phyloP scores from a whole-genome alignment of 176 grass and related monocot genomes.

The Avena atlantica region DNA sequence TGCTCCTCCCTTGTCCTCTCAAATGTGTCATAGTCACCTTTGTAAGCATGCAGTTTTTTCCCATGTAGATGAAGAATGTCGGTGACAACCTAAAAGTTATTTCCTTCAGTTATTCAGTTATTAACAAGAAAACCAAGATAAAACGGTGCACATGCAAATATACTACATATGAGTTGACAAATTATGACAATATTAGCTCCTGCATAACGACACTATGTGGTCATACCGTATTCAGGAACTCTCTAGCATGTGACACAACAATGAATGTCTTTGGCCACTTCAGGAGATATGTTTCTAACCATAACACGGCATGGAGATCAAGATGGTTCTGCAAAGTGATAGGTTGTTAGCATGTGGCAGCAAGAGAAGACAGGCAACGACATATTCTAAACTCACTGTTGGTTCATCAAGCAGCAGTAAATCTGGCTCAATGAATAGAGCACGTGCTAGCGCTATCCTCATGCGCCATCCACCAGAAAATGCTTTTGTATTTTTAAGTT shows the following conservation, averaged over 20 bases:
- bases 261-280: conserved; percentile 99
- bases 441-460: conserved; percentile 96
- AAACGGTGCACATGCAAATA: conserved; percentile 1
- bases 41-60: conserved; percentile 85
- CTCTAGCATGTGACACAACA: conserved; percentile 95
- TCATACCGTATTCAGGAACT: conserved; percentile 94
- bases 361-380: background rate
- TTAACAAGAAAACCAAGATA: background rate
- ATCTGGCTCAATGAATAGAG: conserved; percentile 97
- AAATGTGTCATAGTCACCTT: conserved; percentile 98
- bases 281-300: conserved; percentile 89
- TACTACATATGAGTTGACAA: background rate
- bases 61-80: conserved; percentile 92
- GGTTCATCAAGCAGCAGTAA: conserved; percentile 96
- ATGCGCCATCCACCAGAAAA: conserved; percentile 99
- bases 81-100: conserved; percentile 78
- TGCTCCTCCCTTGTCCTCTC: conserved; percentile 85
- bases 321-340: conserved; percentile 83
- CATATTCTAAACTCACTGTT: conserved; percentile 58
- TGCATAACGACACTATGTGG: background rate
- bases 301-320: conserved; percentile 98
- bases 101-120: conserved; percentile 23
- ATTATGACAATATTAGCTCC: conserved; percentile 25
- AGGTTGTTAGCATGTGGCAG: conserved; percentile 33
- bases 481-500: conserved; percentile 72